phyloP scores from a whole-genome alignment of 495 filamentous ascomycete genomes.

The Penicillium turbatum region DNA sequence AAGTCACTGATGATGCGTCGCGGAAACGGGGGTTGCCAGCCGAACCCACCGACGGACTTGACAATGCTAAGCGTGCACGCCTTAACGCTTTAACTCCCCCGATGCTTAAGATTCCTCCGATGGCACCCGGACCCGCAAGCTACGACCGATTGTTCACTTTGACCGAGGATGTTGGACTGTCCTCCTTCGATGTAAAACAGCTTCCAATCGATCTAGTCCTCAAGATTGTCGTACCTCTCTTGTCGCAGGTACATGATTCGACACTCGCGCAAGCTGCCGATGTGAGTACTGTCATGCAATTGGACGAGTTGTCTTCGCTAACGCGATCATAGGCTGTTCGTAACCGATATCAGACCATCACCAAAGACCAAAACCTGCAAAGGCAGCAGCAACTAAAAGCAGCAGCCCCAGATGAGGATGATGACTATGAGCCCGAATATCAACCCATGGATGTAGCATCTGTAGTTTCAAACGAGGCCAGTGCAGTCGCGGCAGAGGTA shows the following conservation, averaged over 20 bases:
- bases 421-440: conserved; percentile 85
- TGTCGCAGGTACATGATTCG: conserved; percentile 58
- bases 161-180: conserved; percentile 66
- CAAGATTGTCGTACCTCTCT: conserved; percentile 67
- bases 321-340: conserved; percentile 42
- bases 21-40: conserved; percentile 69
- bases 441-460: conserved; percentile 67
- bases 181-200: conserved; percentile 74
- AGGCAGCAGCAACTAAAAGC: conserved; percentile 39
- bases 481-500: conserved; percentile 56
- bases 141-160: conserved; percentile 79
- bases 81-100: conserved; percentile 51
- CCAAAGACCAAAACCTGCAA: conserved; percentile 37
- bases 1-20: conserved; percentile 65
- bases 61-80: conserved; percentile 65
- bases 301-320: conserved; percentile 8
- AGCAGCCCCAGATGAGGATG: conserved; percentile 71
- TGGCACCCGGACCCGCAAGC: conserved; percentile 69
- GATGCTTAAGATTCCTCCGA: conserved; percentile 56
- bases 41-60: conserved; percentile 65
- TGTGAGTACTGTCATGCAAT: conserved; percentile 28
- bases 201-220: conserved; percentile 70
- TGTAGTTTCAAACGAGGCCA: conserved; percentile 65
- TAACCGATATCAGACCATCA: conserved; percentile 42
- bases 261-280: conserved; percentile 66